Percentiles rank a stretch among this genome's conserved stretches.
Conservation (phyloP, 2,329 filamentous ascomycete genomes). For the Hawksworthiomyces lignivorus region DNA sequence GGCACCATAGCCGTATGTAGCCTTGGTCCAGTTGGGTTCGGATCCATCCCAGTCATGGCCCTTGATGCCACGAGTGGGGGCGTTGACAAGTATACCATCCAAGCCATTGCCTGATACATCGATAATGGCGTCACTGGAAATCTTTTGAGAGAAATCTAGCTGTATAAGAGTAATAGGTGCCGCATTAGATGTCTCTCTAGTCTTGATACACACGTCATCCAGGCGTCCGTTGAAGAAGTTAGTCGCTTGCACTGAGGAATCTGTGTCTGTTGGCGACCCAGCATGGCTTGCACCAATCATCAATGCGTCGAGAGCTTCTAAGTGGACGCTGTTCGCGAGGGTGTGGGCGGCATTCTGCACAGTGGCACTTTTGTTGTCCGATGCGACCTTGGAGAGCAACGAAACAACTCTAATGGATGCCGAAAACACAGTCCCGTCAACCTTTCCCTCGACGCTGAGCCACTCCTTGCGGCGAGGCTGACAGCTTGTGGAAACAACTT, state of each 20-base stretch:
- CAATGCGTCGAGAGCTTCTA: not conserved
- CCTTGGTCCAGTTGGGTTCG: constrained; percentile 7
- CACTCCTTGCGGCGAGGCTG: not conserved
- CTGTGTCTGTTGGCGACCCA: not conserved
- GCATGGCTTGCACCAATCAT: not conserved
- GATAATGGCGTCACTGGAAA: constrained; percentile 3
- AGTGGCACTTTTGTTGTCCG: not conserved
- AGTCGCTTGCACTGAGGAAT: not conserved
- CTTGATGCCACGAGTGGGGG: constrained; percentile 3
- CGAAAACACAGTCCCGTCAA: not conserved
- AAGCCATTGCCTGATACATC: constrained; percentile 1
- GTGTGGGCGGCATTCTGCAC: not conserved
- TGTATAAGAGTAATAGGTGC: no score
- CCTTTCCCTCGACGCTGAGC: not conserved
- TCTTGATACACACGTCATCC: not conserved
- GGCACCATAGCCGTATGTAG: constrained; percentile 6
- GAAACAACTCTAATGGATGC: not conserved
- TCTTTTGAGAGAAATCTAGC: constrained; percentile 3
- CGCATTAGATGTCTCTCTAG: not conserved
- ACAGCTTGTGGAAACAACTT: not conserved
- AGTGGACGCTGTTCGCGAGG: not conserved
- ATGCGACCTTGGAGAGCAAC: not conserved
- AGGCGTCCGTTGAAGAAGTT: constrained; percentile 9
- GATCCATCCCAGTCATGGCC: constrained; percentile 8
- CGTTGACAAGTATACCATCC: not conserved